Percentiles rank a stretch among this genome's conserved stretches.
Evolutionary conservation across 768 basidiomycete species (phyloP).

Genomic region (Tylopilus vinaceipallidus): DNA sequence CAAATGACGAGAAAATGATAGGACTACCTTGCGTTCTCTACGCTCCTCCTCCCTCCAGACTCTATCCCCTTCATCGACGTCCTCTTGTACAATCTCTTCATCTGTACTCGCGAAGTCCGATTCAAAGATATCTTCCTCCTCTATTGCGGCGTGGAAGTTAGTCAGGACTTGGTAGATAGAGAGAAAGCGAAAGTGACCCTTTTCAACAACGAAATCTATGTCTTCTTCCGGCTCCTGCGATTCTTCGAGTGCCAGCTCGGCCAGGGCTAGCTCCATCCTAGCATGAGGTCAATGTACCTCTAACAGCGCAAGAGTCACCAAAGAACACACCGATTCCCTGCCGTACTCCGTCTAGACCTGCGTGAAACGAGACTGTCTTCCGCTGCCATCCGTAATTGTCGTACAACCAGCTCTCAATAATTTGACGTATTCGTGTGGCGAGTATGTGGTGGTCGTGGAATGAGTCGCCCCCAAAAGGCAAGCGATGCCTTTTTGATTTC

Average conservation of each 20-base stretch:
- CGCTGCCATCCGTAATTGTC: constrained; percentile 14
- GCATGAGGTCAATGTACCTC: constrained; percentile 3
- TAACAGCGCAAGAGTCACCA: background rate
- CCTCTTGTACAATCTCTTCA: constrained; percentile 55
- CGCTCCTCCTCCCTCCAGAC: constrained; percentile 61
- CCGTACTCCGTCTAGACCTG: constrained; percentile 67
- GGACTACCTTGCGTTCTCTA: constrained; percentile 30
- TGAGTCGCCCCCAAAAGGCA: constrained; percentile 4
- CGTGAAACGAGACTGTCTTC: constrained; percentile 44
- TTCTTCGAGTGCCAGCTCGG: constrained; percentile 47
- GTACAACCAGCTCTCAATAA: background rate
- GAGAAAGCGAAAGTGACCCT: too few relatives aligned
- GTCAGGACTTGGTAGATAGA: too few relatives aligned
- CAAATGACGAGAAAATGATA: background rate
- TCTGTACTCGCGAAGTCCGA: constrained; percentile 88
- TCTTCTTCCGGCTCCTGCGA: constrained; percentile 70
- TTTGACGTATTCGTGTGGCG: too few relatives aligned
- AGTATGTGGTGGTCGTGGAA: background rate
- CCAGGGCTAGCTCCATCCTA: constrained; percentile 78
- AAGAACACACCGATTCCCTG: constrained; percentile 65
- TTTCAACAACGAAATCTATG: constrained; percentile 63
- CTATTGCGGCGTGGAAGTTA: too few relatives aligned
- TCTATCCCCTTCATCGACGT: constrained; percentile 54
- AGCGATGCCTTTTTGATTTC: constrained; percentile 11
- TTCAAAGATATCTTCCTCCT: constrained; percentile 79